Evolutionary conservation across 305 asterid genomes (phyloP), one percentile per base, ranked within the genome.

Genomic region (Striga hermonthica): DNA sequence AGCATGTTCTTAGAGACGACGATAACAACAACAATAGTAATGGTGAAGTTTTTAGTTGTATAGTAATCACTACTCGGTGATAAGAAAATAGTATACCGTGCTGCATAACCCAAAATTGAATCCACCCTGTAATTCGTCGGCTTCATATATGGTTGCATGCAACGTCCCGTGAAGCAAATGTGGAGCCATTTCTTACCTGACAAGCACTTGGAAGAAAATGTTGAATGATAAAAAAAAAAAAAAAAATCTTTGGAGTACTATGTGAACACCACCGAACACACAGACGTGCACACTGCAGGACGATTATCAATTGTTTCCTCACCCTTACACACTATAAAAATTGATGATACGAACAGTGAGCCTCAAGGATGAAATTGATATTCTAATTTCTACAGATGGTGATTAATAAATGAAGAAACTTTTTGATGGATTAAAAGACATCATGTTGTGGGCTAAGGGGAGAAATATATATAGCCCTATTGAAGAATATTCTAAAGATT

Each of bases 111-210:
- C 75, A 1, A 77, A 57, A 64, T 68, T 74, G 38, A 79, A 79
- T 54, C 88, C 85, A 5, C 79, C 67, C 2, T 74, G 80, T 62
- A 89, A 65, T 57, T 70, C 72, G 12, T 81, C 91, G 63, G 84
- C 81, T 74, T 81, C 96, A 13, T 64, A 76, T 65, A 91, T 82
- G 39, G 83, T 86, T 9, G 82, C 96, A 58, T 59, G 74, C 44
- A 91, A 81, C 4, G 86, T 87, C 64, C 98, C 98, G 68, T 91
- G 98, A 48, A 91, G 90, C 90, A 90, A 73, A 48, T 48, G 68
- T n/a, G 77, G 82, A 65, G 77, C 82, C 93, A 87, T 85, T 7
- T 67, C 37, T 55, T 59, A 66, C 52, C 71, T 52, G 16, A 57
- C 9, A 60, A 35, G 16, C 6, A 8, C 1, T 44, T 16, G 55